Percentiles rank a stretch among this genome's conserved stretches.
phyloP scores from a whole-genome alignment of 805 yeast species.

The Tetrapisispora fleetii region DNA sequence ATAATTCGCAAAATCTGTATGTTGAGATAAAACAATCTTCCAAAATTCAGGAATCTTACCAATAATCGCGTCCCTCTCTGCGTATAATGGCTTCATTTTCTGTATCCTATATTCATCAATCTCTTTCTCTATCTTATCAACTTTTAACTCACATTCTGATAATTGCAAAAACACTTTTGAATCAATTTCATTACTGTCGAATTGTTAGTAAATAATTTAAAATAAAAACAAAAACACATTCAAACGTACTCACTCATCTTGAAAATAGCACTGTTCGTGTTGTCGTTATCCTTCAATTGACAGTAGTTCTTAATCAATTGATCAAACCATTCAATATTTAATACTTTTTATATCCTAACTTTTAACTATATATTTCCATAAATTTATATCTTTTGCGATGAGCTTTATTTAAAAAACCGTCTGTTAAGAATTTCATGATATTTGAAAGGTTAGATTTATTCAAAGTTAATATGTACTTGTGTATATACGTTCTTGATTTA shows the following conservation, averaged over 20 bases:
- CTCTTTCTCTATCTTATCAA: conserved; percentile 50
- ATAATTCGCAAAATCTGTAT: conserved; percentile 76
- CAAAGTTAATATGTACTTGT: background rate
- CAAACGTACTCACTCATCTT: conserved; percentile 1
- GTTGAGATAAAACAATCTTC: conserved; percentile 77
- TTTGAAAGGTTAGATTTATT: background rate
- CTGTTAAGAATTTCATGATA: no score
- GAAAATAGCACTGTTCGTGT: background rate
- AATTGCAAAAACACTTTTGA: conserved; percentile 27
- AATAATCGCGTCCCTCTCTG: conserved; percentile 44
- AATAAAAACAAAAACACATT: background rate
- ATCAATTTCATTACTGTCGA: background rate
- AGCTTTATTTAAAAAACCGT: background rate
- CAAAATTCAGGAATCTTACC: conserved; percentile 64
- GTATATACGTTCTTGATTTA: background rate
- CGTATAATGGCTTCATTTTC: conserved; percentile 48
- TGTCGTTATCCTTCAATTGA: background rate
- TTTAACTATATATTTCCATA: no score
- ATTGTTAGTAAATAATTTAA: background rate
- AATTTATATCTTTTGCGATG: background rate
- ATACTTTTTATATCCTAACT: no score
- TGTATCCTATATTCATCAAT: conserved; percentile 44
- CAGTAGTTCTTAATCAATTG: background rate
- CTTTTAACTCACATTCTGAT: conserved; percentile 48
- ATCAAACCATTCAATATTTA: no score